Percentiles rank a stretch among this genome's conserved stretches.
These are phyloP conservation scores for Ustilago hordei DNA, from an alignment of 1,284 basidiomycete species.

Conservation along the genomic window DNA sequence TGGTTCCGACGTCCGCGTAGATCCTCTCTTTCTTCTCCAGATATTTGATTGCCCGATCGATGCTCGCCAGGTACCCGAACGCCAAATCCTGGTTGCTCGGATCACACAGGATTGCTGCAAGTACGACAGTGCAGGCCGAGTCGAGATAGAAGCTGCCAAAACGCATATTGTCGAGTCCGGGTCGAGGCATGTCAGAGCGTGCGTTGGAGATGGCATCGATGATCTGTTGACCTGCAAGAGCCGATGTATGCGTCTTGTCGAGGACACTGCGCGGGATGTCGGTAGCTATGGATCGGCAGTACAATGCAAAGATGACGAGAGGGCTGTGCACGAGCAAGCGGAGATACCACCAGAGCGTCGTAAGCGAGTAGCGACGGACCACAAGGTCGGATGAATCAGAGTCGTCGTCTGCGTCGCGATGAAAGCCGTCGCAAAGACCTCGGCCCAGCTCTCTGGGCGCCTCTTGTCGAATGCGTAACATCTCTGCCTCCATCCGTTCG, in stretches of 20 bases:
- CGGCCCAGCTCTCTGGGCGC: slow-evolving; percentile 36
- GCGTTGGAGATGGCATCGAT: slow-evolving; percentile 47
- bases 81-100: slow-evolving; percentile 47
- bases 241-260: slow-evolving; percentile 38
- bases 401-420: slow-evolving; percentile 42
- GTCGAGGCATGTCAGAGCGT: slow-evolving; percentile 38
- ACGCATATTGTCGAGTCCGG: slow-evolving; percentile 45
- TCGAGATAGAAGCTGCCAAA: slow-evolving; percentile 53
- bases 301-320: slow-evolving; percentile 49
- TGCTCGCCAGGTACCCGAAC: slow-evolving; percentile 41
- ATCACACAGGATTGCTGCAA: slow-evolving; percentile 47
- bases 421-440: slow-evolving; percentile 30
- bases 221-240: slow-evolving; percentile 38
- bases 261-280: slow-evolving; percentile 41
- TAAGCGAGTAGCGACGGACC: slow-evolving; percentile 44
- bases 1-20: slow-evolving; percentile 47
- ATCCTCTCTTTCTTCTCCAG: slow-evolving; percentile 47
- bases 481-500: slow-evolving; percentile 44
- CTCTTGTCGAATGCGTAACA: slow-evolving; percentile 44
- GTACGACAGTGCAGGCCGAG: slow-evolving; percentile 43
- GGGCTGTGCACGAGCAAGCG: slow-evolving; percentile 46
- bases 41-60: slow-evolving; percentile 50
- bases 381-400: slow-evolving; percentile 44
- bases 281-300: slow-evolving; percentile 43
- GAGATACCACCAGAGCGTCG: slow-evolving; percentile 50